Conservation (phyloP, 2,329 filamentous ascomycete genomes). For the Hansfordia pulvinata region DNA sequence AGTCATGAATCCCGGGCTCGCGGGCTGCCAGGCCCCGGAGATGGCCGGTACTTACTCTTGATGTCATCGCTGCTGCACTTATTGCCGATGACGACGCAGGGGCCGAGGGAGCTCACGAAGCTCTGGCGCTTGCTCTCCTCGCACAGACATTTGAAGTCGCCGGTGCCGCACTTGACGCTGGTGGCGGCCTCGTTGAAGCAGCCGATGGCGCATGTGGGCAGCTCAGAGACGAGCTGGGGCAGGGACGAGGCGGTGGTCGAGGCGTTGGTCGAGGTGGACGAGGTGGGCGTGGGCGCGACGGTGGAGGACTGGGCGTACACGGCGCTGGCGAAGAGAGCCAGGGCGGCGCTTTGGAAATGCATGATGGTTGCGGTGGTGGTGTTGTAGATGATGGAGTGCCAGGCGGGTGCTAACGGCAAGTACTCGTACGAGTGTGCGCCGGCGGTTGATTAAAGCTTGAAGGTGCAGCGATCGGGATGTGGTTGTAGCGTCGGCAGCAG, state of each 20-base stretch:
- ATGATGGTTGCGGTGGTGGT: constrained; percentile 6
- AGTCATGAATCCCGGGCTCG: constrained; percentile 2
- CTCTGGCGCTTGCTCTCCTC: constrained; percentile 5
- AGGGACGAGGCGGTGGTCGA: constrained; percentile 10
- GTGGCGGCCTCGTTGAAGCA: constrained; percentile 11
- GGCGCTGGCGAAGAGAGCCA: constrained; percentile 11
- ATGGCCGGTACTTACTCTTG: constrained; percentile 9
- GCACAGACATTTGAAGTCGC: constrained; percentile 17
- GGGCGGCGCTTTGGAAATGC: constrained; percentile 8
- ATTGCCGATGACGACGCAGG: constrained; percentile 8
- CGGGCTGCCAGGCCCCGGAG: background rate
- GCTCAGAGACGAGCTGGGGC: constrained; percentile 12
- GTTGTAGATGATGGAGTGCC: background rate
- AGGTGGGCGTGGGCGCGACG: too few species aligned
- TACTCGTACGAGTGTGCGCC: too few species aligned
- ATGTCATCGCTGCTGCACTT: constrained; percentile 10
- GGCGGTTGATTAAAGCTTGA: too few species aligned
- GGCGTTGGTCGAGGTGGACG: too few species aligned
- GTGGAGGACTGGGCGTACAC: constrained; percentile 8
- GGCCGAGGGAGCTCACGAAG: constrained; percentile 10
- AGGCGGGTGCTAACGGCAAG: too few species aligned
- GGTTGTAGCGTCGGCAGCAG: too few species aligned
- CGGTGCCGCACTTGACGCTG: constrained; percentile 10
- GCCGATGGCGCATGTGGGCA: constrained; percentile 14
- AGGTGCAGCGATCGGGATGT: too few species aligned